phyloP scores from a whole-genome alignment of 805 yeast species.

The Cyberlindnera sargentensis region DNA sequence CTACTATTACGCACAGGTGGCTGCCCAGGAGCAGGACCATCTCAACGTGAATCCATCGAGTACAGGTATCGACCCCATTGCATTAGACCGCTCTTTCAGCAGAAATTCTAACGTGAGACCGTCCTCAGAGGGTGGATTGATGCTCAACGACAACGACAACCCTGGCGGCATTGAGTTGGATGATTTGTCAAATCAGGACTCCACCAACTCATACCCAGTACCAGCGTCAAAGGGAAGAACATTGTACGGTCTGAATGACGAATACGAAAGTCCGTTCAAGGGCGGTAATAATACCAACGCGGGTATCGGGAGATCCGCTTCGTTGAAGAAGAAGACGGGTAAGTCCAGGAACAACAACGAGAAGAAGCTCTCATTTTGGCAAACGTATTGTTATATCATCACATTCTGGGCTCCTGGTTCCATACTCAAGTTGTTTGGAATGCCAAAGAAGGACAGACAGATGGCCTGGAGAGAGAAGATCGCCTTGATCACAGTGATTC shows the following conservation, averaged over 20 bases:
- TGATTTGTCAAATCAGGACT: constrained; percentile 10
- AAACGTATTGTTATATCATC: constrained; percentile 64
- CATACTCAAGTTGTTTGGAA: constrained; percentile 61
- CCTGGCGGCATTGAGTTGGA: constrained; percentile 17
- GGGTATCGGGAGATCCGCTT: not conserved
- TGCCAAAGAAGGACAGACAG: constrained; percentile 74
- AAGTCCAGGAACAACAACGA: constrained; percentile 6
- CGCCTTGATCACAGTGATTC: constrained; percentile 70
- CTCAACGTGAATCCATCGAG: constrained; percentile 60
- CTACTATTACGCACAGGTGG: constrained; percentile 69
- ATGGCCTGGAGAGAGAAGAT: constrained; percentile 97
- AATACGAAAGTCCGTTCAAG: constrained; percentile 27
- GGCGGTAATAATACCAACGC: not conserved
- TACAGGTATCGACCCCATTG: constrained; percentile 62
- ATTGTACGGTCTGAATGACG: constrained; percentile 57
- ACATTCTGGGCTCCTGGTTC: constrained; percentile 94
- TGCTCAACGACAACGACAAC: not conserved
- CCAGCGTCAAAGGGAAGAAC: constrained; percentile 35
- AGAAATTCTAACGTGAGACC: constrained; percentile 9
- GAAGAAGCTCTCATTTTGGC: constrained; percentile 50
- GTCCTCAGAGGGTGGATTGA: constrained; percentile 6
- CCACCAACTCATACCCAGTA: not conserved
- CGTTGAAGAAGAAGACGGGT: constrained; percentile 1
- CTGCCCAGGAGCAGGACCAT: constrained; percentile 56
- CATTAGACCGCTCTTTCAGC: constrained; percentile 10